A percentile compares a stretch with the other conserved stretches of the same genome.
Evolutionary conservation across 2,329 filamentous ascomycete species (phyloP).

Genomic region (Trichoderma citrinoviride): DNA sequence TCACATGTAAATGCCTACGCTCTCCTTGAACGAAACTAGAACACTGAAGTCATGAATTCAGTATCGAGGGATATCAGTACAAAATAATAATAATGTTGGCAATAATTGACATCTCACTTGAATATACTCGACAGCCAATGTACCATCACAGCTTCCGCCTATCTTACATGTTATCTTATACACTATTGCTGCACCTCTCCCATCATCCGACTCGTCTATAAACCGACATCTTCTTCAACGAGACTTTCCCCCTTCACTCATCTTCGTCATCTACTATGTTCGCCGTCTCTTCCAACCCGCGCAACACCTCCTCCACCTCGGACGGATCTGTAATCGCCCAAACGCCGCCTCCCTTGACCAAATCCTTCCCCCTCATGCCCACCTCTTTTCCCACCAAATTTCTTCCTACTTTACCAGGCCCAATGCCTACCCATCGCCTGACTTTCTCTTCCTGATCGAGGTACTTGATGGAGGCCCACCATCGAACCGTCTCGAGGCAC

Average conservation of each 20-base stretch:
- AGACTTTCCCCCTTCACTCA: slow-evolving; percentile 32
- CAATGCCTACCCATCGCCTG: slow-evolving; percentile 84
- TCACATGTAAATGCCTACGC: not conserved
- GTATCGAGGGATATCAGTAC: too few relatives aligned
- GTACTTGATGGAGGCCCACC: slow-evolving; percentile 93
- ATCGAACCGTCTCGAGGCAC: slow-evolving; percentile 86
- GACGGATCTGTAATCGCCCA: slow-evolving; percentile 85
- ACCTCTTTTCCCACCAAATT: slow-evolving; percentile 96
- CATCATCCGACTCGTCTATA: not conserved
- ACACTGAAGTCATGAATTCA: too few relatives aligned
- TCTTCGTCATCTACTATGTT: slow-evolving; percentile 49
- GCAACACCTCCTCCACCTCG: slow-evolving; percentile 68
- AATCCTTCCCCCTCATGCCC: slow-evolving; percentile 74
- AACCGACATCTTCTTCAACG: slow-evolving; percentile 39
- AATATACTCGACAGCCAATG: not conserved
- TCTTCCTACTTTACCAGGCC: slow-evolving; percentile 87
- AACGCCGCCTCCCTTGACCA: slow-evolving; percentile 83
- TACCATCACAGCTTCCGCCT: not conserved
- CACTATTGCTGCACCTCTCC: not conserved
- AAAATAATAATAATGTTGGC: not conserved
- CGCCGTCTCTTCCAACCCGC: slow-evolving; percentile 64
- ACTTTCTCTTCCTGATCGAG: slow-evolving; percentile 81
- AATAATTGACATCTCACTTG: too few relatives aligned
- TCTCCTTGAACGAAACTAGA: not conserved
- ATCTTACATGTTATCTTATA: not conserved